Percentiles rank a stretch among this genome's conserved stretches.
Evolutionary conservation across 129 eudicot genomes (phyloP).

Genomic region (Tagetes erecta): DNA sequence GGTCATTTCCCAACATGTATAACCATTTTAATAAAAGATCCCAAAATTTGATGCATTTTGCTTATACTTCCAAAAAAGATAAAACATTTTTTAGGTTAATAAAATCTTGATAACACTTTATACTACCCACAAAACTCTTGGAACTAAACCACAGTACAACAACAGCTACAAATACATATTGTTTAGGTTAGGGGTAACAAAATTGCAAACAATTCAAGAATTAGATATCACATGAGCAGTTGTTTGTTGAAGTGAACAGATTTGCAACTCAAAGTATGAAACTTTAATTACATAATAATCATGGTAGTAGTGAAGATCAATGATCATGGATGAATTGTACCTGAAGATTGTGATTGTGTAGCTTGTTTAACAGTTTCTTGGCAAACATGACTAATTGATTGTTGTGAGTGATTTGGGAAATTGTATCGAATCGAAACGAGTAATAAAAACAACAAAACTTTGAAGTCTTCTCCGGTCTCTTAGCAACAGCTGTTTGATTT

Average conservation of each 20-base stretch:
- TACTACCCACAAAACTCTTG: neutral
- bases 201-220: neutral
- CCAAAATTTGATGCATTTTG: slow-evolving; percentile 18
- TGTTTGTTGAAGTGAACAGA: neutral
- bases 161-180: neutral
- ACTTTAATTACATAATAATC: slow-evolving; percentile 13
- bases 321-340: slow-evolving; percentile 28
- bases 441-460: neutral
- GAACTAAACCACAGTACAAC: neutral
- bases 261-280: neutral
- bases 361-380: slow-evolving; percentile 73
- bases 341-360: slow-evolving; percentile 41
- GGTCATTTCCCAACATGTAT: neutral
- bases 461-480: slow-evolving; percentile 41
- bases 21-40: neutral
- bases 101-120: neutral
- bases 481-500: slow-evolving; percentile 25
- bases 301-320: slow-evolving; percentile 1
- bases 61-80: neutral
- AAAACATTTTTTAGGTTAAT: neutral
- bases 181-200: slow-evolving; percentile 9
- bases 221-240: slow-evolving; percentile 12
- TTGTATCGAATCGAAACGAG: neutral
- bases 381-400: slow-evolving; percentile 60
- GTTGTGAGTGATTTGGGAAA: neutral